A percentile compares a stretch with the other conserved stretches of the same genome.
These are phyloP conservation scores for Luffa acutangula DNA, from an alignment of 306 rosid species.

Conservation along the genomic window DNA sequence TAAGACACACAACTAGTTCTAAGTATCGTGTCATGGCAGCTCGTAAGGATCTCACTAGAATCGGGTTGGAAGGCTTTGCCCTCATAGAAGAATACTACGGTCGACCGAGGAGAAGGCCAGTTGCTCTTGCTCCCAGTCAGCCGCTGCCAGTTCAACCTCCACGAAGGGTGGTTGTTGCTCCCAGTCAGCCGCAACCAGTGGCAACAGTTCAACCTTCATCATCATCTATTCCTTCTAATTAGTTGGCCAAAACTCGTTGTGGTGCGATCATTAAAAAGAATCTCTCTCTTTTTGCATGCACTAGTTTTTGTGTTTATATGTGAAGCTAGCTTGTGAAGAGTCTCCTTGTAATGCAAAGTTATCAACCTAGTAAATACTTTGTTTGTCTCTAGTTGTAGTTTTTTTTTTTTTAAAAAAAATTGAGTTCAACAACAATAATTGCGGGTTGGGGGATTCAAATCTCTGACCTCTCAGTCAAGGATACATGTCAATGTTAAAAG, in stretches of 20 bases:
- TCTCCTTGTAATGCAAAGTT: neutral
- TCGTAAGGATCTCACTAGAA: neutral
- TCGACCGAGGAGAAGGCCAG: neutral
- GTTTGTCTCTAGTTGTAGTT: neutral
- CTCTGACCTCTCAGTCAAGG: too few relatives aligned
- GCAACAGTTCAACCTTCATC: neutral
- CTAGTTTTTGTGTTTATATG: neutral
- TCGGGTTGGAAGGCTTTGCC: slow-evolving; percentile 5
- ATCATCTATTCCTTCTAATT: neutral
- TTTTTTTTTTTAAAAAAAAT: neutral
- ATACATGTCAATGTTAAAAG: too few relatives aligned
- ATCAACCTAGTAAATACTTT: neutral
- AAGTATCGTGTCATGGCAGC: neutral
- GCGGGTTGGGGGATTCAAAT: too few relatives aligned
- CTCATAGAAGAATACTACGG: slow-evolving; percentile 1
- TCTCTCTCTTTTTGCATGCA: neutral
- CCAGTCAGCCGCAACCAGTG: too few relatives aligned
- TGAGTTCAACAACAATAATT: too few relatives aligned
- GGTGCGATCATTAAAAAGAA: neutral
- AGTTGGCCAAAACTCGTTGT: slow-evolving; percentile 7
- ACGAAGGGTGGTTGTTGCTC: neutral
- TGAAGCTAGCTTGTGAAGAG: neutral
- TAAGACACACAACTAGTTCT: neutral
- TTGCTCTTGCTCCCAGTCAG: neutral
- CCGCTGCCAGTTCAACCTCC: slow-evolving; percentile 3